Percentiles rank a stretch among this genome's conserved stretches.
phyloP scores from a whole-genome alignment of 2,329 filamentous ascomycete species.

The Beauveria sp. region DNA sequence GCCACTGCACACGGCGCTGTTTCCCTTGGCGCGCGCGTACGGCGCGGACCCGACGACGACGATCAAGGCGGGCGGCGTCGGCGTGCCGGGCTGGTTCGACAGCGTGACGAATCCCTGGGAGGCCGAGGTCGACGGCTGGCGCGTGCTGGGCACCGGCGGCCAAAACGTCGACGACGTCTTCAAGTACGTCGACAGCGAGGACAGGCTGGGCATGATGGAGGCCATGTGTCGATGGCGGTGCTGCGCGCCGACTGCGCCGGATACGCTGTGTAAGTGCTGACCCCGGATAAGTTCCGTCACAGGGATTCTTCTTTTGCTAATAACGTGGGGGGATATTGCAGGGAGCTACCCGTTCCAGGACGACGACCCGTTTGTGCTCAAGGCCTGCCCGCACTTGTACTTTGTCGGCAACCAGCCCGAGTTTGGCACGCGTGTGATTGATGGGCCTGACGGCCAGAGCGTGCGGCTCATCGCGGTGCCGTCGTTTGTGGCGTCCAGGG shows the following conservation, averaged over 20 bases:
- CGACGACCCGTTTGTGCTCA: slow-evolving; percentile 82
- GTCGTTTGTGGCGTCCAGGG: slow-evolving; percentile 67
- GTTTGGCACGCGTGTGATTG: slow-evolving; percentile 65
- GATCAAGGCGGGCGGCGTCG: slow-evolving; percentile 26
- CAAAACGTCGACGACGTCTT: slow-evolving; percentile 92
- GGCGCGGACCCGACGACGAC: slow-evolving; percentile 29
- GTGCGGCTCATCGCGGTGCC: slow-evolving; percentile 80
- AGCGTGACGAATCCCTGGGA: slow-evolving; percentile 90
- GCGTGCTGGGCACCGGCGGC: slow-evolving; percentile 76
- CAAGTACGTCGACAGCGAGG: slow-evolving; percentile 76
- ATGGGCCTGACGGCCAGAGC: slow-evolving; percentile 57
- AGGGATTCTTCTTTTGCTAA: too few relatives aligned
- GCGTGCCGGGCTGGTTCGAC: slow-evolving; percentile 69
- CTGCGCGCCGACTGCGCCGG: slow-evolving; percentile 86
- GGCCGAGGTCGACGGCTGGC: slow-evolving; percentile 83
- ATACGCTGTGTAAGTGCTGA: slow-evolving; percentile 72
- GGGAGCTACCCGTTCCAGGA: slow-evolving; percentile 97
- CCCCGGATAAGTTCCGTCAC: too few relatives aligned
- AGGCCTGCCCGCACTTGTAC: slow-evolving; percentile 80
- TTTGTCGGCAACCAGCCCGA: slow-evolving; percentile 79
- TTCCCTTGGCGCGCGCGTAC: slow-evolving; percentile 67
- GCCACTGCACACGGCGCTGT: slow-evolving; percentile 86
- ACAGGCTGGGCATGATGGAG: slow-evolving; percentile 84
- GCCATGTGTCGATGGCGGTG: slow-evolving; percentile 88
- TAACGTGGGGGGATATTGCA: slow-evolving; percentile 24